Evolutionary conservation across 2,329 filamentous ascomycete species (phyloP).

Genomic region (Onygenales sp.): DNA sequence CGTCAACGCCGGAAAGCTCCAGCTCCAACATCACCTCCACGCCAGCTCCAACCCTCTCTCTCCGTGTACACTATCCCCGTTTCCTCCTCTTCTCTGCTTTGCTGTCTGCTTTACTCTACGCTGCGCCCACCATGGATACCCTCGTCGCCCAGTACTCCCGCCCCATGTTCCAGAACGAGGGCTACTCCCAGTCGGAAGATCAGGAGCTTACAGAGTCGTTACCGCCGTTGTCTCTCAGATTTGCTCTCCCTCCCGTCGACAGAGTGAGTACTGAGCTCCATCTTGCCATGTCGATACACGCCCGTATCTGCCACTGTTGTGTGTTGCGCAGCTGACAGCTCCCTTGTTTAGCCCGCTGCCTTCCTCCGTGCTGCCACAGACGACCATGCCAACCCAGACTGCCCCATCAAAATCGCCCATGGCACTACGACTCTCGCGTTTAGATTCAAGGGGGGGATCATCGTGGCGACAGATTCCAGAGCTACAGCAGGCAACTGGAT

Average conservation of each 20-base stretch:
- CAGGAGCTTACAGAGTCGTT: constrained; percentile 62
- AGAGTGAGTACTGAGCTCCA: constrained; percentile 47
- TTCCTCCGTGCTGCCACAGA: constrained; percentile 97
- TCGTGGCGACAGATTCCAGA: constrained; percentile 94
- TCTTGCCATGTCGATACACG: background rate
- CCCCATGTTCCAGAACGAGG: constrained; percentile 64
- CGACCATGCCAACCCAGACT: constrained; percentile 91
- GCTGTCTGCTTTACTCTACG: background rate
- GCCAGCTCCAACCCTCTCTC: background rate
- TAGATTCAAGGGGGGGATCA: constrained; percentile 96
- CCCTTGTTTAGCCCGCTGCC: constrained; percentile 57
- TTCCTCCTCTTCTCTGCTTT: background rate
- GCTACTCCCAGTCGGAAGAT: constrained; percentile 61
- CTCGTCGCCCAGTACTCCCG: constrained; percentile 88
- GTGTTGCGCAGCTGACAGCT: background rate
- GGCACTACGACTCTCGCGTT: constrained; percentile 97
- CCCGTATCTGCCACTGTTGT: background rate
- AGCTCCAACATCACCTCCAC: background rate
- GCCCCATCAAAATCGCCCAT: constrained; percentile 98
- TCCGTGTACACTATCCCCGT: constrained; percentile 1
- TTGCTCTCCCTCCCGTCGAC: constrained; percentile 86
- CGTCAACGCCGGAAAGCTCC: background rate
- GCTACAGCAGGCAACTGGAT: constrained; percentile 99
- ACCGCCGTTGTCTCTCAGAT: constrained; percentile 78
- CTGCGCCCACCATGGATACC: constrained; percentile 62